Evolutionary conservation across 2,329 filamentous ascomycete genomes (phyloP), one percentile per base, ranked within the genome.

Genomic region (Colletotrichum lini): DNA sequence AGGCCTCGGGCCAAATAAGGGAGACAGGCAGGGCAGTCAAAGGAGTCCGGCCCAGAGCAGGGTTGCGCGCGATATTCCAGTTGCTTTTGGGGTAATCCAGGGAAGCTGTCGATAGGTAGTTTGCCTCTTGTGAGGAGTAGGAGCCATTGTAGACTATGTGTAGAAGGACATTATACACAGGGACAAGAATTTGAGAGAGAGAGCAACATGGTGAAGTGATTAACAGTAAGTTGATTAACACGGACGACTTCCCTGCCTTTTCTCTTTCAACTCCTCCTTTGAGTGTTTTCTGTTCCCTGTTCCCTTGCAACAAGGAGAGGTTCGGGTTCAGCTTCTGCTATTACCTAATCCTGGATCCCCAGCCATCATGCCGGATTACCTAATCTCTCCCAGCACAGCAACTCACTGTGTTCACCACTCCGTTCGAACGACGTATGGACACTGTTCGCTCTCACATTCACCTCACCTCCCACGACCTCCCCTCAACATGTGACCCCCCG

Each of bases 1-100:
- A 23, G 69, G 65, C 59, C 65, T 52, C 35, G 56, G 69, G 38
- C 65, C 49, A 18, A 50, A 63, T n/a, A 12, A 8, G 35, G 30
- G 35, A 9, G 30, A 35, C 35, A 3, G 35, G 35, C 35, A 38
- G 50, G 69, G 69, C 58, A 64, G 69, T 59, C 65, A 69, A 45
- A 64, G 65, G 69, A 72, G 69, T 72, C 59, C 65, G 65, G 65
- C 69, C 64, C 47, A 47, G 59, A 72, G 65, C 58, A 59, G 35
- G 65, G 47, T 69, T 64, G 58, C 59, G 52, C 59, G 69, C 60
- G 65, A 72, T 60, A 64, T 67, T 71, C 58, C 69, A 60, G 23
- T 42, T 72, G 69, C 59, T 72, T 72, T 64, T 23, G 69, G 59
- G 65, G 45, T 64, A 72, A 72, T 72, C 35, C 23, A 23, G 40